Conservation (phyloP, 352 stramenopile species). For the Phytophthora litchii region DNA sequence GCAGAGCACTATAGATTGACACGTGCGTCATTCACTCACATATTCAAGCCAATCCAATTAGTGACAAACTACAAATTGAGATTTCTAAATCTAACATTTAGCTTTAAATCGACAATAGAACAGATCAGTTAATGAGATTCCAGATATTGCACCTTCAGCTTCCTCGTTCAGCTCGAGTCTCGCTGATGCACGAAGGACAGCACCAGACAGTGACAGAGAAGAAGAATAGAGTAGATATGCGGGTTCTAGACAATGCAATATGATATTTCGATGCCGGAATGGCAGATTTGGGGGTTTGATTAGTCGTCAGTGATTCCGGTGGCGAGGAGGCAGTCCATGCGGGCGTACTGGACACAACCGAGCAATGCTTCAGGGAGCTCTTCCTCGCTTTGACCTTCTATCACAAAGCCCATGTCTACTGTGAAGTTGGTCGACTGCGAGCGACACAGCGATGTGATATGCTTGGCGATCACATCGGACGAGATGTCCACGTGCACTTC, state of each 20-base stretch:
- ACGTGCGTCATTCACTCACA: slow-evolving; percentile 23
- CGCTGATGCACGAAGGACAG: no score
- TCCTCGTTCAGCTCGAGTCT: no score
- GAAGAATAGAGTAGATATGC: no score
- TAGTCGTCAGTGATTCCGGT: slow-evolving; percentile 43
- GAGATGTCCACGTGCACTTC: slow-evolving; percentile 82
- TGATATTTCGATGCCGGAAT: no score
- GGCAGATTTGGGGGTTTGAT: not conserved
- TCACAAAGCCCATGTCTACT: slow-evolving; percentile 82
- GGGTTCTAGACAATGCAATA: no score
- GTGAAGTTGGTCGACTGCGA: slow-evolving; percentile 68
- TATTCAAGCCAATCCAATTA: slow-evolving; percentile 12
- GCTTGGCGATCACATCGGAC: slow-evolving; percentile 74
- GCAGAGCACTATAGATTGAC: not conserved
- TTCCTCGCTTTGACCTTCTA: slow-evolving; percentile 64
- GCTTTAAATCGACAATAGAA: no score
- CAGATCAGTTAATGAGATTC: no score
- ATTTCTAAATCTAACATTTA: no score
- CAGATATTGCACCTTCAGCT: no score
- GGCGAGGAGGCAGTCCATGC: slow-evolving; percentile 59
- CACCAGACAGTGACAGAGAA: no score
- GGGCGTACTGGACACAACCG: slow-evolving; percentile 77
- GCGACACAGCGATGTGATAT: slow-evolving; percentile 75
- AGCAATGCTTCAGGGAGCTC: slow-evolving; percentile 81
- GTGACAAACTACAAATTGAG: not conserved